These are phyloP conservation scores for Podospora comata DNA, from an alignment of 495 filamentous ascomycete species.

Conservation along the genomic window DNA sequence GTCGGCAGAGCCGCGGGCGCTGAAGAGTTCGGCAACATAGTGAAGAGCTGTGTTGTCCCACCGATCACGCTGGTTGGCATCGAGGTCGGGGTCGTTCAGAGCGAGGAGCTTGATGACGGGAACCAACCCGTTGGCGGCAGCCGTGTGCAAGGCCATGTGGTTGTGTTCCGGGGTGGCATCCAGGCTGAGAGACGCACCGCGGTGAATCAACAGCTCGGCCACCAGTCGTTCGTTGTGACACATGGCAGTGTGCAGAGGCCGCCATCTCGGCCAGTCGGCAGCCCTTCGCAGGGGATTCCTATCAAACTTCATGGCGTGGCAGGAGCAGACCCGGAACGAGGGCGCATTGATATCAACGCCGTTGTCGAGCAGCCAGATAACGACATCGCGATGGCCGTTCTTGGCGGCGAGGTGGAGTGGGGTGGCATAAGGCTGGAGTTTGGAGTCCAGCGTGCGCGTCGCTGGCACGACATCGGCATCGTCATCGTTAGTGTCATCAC, in stretches of 20 bases:
- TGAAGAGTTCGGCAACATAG: conserved; percentile 25
- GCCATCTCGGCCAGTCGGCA: conserved; percentile 29
- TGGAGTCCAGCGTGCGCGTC: conserved; percentile 10
- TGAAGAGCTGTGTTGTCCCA: conserved; percentile 30
- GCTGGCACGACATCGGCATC: conserved; percentile 11
- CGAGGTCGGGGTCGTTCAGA: conserved; percentile 21
- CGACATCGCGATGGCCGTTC: conserved; percentile 32
- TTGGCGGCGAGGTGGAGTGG: conserved; percentile 35
- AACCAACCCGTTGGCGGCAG: conserved; percentile 27
- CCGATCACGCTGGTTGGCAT: conserved; percentile 26
- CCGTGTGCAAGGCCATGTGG: conserved; percentile 30
- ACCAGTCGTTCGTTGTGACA: conserved; percentile 33
- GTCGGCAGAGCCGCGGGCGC: conserved; percentile 20
- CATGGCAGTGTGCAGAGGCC: conserved; percentile 37
- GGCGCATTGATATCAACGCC: conserved; percentile 32
- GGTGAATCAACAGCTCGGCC: conserved; percentile 34
- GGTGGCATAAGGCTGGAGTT: conserved; percentile 24
- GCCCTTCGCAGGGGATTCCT: conserved; percentile 15
- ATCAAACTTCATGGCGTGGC: conserved; percentile 23
- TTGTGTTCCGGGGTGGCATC: conserved; percentile 20
- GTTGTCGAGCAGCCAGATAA: conserved; percentile 33
- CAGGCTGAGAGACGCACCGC: conserved; percentile 33
- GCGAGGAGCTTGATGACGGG: conserved; percentile 32
- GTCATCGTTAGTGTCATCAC: conserved; percentile 2
- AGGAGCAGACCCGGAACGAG: conserved; percentile 32